These are phyloP conservation scores for Phylloporus arenicola DNA, from an alignment of 768 basidiomycete genomes.

Conservation along the genomic window DNA sequence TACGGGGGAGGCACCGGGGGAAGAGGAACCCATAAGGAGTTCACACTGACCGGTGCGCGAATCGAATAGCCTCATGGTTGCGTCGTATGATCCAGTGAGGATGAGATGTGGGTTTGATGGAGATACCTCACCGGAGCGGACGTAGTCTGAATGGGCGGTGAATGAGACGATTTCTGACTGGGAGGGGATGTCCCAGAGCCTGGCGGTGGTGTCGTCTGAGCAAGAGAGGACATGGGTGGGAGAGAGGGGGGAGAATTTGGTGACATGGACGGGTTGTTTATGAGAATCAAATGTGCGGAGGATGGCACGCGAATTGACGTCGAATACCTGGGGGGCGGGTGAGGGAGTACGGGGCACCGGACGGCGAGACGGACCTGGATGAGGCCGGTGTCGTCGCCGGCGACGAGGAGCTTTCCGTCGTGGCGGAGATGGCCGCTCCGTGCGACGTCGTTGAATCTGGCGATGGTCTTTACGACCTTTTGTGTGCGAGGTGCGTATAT, in stretches of 20 bases:
- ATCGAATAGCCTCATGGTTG: slow-evolving; percentile 85
- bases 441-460: slow-evolving; percentile 95
- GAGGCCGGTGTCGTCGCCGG: slow-evolving; percentile 90
- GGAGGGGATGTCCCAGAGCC: slow-evolving; percentile 93
- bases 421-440: slow-evolving; percentile 81
- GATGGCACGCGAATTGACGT: slow-evolving; percentile 89
- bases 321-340: slow-evolving; percentile 50
- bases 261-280: slow-evolving; percentile 94
- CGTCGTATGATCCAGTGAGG: slow-evolving; percentile 93
- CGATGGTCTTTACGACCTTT: slow-evolving; percentile 93
- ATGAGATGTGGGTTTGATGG: slow-evolving; percentile 77
- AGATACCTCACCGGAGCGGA: slow-evolving; percentile 87
- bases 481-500: slow-evolving; percentile 96
- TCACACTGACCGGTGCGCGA: slow-evolving; percentile 77
- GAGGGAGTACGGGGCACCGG: background rate
- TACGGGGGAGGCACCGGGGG: slow-evolving; percentile 49
- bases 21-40: slow-evolving; percentile 63
- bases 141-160: slow-evolving; percentile 87
- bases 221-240: slow-evolving; percentile 88
- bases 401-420: slow-evolving; percentile 93
- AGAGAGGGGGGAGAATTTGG: slow-evolving; percentile 79
- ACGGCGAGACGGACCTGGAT: slow-evolving; percentile 43
- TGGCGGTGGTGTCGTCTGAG: slow-evolving; percentile 93
- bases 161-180: slow-evolving; percentile 77
- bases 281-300: slow-evolving; percentile 88